Base-by-base conservation (phyloP, 2,329 filamentous ascomycete species). In the Nigrospora sphaerica region DNA sequence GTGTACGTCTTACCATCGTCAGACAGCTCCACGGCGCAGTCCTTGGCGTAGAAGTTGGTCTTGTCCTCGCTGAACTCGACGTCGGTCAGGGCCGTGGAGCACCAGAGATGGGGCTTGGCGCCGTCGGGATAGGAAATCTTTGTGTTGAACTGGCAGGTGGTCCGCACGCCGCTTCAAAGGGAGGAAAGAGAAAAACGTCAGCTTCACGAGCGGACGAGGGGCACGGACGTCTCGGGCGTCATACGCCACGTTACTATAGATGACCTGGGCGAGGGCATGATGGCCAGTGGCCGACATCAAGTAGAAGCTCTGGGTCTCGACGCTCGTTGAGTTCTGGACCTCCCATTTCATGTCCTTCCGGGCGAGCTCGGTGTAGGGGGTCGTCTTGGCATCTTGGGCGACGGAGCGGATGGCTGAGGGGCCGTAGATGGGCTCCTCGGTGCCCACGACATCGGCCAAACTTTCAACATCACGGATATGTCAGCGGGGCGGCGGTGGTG, bases 201-300 rank as follows among this genome's bases (percentile, higher is more conserved):
- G 57, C 50, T 50, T 42, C 11, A 18, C 42, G 12, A 36, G 12
- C 9, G 16, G 31, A 23, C 32, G n/a, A 6, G 35, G n/a, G 33
- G 23, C 31, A 4, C 33, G 17, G 18, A 5, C 16, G 7, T 35
- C 12, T 23, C 19, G 13, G 19, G 14, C 31, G 19, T 12, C 85
- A 69, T 83, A 96, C 91, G 81, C 86, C 65, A 98, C 87, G 70
- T 95, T 96, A 74, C 88, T 97, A 76, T 97, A 95, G 66, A 98
- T 95, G 69, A 97, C 78, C 75, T 98, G 93, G 50, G 81, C 81
- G 67, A 95, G 80, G 45, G 78, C 88, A 53, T 91, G 67, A 52
- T 84, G 77, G 43, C 93, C 93, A 49, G 74, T 81, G 52, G 95
- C 87, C 46, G 85, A 75, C 68, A 84, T 84, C 61, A 96, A 71